Evolutionary conservation across 441 rosid species (phyloP), one percentile per base, ranked within the genome.

Genomic region (Eutrema salsugineum): DNA sequence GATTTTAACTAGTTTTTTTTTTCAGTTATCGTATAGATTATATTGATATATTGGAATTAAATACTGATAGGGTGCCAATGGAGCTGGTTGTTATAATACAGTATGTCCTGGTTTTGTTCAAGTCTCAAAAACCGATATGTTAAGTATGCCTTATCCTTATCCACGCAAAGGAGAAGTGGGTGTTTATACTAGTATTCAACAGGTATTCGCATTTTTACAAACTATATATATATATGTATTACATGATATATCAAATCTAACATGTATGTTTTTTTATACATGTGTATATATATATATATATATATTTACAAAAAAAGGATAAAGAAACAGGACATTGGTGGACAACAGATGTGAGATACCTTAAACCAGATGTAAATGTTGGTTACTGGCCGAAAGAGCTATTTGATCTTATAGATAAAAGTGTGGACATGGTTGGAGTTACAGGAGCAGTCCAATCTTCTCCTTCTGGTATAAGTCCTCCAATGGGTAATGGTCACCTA

Each of bases 401-500:
- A 19, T 60, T 70, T 39, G 61, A 70, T 49, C 7, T 59, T 0
- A 70, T 70, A 39, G 11, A n/a, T 27, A 10, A 12, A 14, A 33
- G 22, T 38, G 75, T 2, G 32, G 2, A 17, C 12, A 39, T 30
- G 7, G 50, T 60, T 59, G 75, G 75, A 60, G 68, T 70, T 39
- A 27, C 6, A 3, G 75, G 75, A 60, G 24, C 7, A 28, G 67
- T 60, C 5, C 33, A 70, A 0, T 14, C 30, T 59, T 70, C 67
- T 30, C 43, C 42, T 48, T 27, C 60, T 5, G 50, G 61, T 17
- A 12, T 0, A 8, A 70, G 67, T 1, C 74, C 67, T 60, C 74
- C 67, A 40, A 70, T 70, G 74, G 74, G 74, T 30, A 70, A 60
- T 49, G 74, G 60, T 60, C 49, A 60, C 39, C 11, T 38, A 2